Evolutionary conservation across 2,329 filamentous ascomycete species (phyloP).

Genomic region (Thielaviopsis euricoi): DNA sequence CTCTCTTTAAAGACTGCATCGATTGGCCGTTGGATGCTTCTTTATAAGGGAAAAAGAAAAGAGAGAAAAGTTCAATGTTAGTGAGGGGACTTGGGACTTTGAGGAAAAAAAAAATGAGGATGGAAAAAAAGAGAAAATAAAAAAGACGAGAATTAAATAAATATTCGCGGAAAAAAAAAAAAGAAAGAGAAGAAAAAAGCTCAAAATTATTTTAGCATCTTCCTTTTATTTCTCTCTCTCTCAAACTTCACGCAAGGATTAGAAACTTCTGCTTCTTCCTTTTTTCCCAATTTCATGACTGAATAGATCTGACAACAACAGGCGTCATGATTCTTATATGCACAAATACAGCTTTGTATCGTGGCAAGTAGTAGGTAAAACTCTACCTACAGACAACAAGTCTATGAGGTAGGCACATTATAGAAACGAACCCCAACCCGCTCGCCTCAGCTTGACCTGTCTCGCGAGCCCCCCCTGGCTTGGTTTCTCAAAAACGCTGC

Average conservation of each 20-base stretch:
- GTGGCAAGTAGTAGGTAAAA: too few relatives aligned
- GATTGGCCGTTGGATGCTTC: neutral
- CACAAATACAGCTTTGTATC: too few relatives aligned
- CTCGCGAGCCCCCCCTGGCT: neutral
- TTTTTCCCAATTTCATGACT: too few relatives aligned
- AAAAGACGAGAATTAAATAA: conserved; percentile 6
- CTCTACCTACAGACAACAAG: too few relatives aligned
- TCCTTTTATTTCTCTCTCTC: neutral
- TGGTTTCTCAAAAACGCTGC: neutral
- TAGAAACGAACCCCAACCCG: too few relatives aligned
- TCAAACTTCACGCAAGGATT: too few relatives aligned
- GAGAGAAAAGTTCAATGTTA: neutral
- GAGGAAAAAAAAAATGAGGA: neutral
- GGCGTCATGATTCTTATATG: too few relatives aligned
- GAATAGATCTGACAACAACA: too few relatives aligned
- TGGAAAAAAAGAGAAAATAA: neutral
- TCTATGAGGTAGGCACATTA: too few relatives aligned
- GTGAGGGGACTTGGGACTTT: neutral
- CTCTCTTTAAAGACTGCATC: conserved; percentile 7
- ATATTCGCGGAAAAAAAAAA: conserved; percentile 15
- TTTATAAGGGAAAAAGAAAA: neutral
- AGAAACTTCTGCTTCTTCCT: too few relatives aligned
- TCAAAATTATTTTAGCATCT: neutral
- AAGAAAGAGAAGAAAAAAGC: neutral
- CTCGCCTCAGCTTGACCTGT: neutral